Evolutionary conservation across 2,329 filamentous ascomycete species (phyloP).

Genomic region (Microdochium trichocladiopsis): DNA sequence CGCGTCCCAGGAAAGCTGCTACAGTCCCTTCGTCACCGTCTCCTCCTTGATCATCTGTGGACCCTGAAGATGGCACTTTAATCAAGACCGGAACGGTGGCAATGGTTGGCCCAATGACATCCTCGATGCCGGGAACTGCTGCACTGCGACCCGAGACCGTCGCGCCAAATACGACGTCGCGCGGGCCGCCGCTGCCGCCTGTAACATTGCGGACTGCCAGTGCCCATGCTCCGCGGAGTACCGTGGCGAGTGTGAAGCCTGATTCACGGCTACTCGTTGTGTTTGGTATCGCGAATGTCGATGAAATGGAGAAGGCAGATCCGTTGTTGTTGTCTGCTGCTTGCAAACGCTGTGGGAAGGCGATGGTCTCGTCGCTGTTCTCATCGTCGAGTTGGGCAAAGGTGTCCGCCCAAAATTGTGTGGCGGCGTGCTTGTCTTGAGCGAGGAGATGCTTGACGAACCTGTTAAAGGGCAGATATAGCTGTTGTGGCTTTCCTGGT

Average conservation of each 20-base stretch:
- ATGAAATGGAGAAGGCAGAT: not conserved
- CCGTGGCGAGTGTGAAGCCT: not conserved
- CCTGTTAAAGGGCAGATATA: constrained; percentile 1
- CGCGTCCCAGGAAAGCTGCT: not conserved
- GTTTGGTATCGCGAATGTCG: not conserved
- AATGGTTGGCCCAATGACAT: constrained; percentile 1
- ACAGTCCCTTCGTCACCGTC: not conserved
- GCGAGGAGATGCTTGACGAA: not conserved
- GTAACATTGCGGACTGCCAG: not conserved
- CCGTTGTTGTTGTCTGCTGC: not conserved
- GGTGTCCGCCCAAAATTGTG: not conserved
- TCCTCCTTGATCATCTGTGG: not conserved
- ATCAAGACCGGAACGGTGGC: constrained; percentile 2
- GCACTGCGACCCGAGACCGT: not conserved
- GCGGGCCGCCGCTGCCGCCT: not conserved
- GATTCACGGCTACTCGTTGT: not conserved
- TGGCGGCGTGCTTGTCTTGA: not conserved
- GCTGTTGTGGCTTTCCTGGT: too few relatives aligned
- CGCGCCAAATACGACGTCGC: not conserved
- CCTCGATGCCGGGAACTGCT: not conserved
- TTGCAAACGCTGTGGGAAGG: not conserved
- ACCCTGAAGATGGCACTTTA: not conserved
- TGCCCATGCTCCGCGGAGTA: constrained; percentile 2
- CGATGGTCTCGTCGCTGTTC: not conserved
- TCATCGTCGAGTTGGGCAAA: not conserved